Evolutionary conservation across 495 filamentous ascomycete genomes (phyloP).

Genomic region (Opeltia flavorubescens): DNA sequence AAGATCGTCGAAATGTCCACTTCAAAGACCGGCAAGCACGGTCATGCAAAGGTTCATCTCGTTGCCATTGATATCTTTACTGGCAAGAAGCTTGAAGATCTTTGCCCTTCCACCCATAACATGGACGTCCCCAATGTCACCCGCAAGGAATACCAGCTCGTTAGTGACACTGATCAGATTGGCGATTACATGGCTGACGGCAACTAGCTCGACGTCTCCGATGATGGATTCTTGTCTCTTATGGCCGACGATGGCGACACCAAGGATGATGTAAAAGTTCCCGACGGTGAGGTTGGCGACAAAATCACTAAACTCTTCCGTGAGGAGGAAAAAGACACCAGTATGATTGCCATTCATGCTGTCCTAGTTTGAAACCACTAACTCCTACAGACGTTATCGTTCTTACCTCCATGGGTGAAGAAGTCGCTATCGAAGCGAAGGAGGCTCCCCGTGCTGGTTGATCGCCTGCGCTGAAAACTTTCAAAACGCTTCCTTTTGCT

Average conservation of each 20-base stretch:
- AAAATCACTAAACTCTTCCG: slow-evolving; percentile 64
- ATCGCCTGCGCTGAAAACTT: neutral
- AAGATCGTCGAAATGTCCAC: slow-evolving; percentile 99
- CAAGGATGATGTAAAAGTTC: slow-evolving; percentile 92
- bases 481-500: neutral
- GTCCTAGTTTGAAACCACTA: slow-evolving; percentile 1
- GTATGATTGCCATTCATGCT: slow-evolving; percentile 39
- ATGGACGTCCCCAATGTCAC: slow-evolving; percentile 95
- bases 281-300: slow-evolving; percentile 74
- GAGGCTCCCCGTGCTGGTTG: slow-evolving; percentile 47
- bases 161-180: slow-evolving; percentile 19
- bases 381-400: slow-evolving; percentile 60
- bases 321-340: slow-evolving; percentile 63
- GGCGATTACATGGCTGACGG: slow-evolving; percentile 1
- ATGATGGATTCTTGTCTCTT: slow-evolving; percentile 83
- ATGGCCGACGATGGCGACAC: slow-evolving; percentile 66
- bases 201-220: slow-evolving; percentile 67
- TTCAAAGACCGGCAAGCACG: slow-evolving; percentile 99
- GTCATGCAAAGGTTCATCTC: slow-evolving; percentile 99
- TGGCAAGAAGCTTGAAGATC: slow-evolving; percentile 97
- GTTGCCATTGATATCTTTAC: slow-evolving; percentile 98
- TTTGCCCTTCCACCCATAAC: slow-evolving; percentile 99
- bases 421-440: slow-evolving; percentile 85
- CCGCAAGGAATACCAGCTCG: slow-evolving; percentile 85
- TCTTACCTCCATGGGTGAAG: slow-evolving; percentile 90